Conservation (phyloP, 2,329 filamentous ascomycete genomes). For the Seiridium cupressi region DNA sequence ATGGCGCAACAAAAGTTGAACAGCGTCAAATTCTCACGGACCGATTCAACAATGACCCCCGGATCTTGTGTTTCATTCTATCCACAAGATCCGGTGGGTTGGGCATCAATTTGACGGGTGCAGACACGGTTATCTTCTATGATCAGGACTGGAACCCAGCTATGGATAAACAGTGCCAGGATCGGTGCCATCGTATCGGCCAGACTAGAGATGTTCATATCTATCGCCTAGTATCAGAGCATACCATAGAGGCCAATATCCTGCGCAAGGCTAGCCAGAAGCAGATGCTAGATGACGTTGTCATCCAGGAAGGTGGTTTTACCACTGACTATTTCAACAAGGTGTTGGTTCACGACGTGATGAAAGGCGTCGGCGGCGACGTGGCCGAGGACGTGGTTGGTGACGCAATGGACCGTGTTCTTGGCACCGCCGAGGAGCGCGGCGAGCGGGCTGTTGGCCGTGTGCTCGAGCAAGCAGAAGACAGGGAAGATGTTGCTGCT, state of each 20-base stretch:
- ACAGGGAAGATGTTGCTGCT: constrained; percentile 85
- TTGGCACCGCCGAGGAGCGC: constrained; percentile 63
- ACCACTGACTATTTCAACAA: constrained; percentile 95
- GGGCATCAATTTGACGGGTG: constrained; percentile 94
- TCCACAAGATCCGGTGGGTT: constrained; percentile 92
- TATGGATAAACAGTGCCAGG: constrained; percentile 99
- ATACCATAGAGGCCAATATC: constrained; percentile 98
- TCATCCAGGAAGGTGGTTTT: constrained; percentile 97
- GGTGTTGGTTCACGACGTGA: constrained; percentile 65
- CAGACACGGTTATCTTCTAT: constrained; percentile 98
- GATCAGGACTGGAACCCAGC: constrained; percentile 99
- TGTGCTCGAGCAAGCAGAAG: constrained; percentile 81
- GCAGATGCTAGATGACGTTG: constrained; percentile 94
- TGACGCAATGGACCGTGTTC: constrained; percentile 80
- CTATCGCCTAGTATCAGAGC: constrained; percentile 87
- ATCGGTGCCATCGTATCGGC: constrained; percentile 93
- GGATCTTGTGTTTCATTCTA: constrained; percentile 92
- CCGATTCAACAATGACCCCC: constrained; percentile 91
- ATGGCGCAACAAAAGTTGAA: constrained; percentile 95
- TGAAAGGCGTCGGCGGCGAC: constrained; percentile 58
- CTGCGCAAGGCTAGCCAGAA: constrained; percentile 96
- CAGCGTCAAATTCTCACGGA: constrained; percentile 94
- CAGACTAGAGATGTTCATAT: constrained; percentile 98
- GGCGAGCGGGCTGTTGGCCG: constrained; percentile 64
- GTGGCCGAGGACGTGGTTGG: constrained; percentile 42